A percentile compares a stretch with the other conserved stretches of the same genome.
Conservation (phyloP, 176 grass and related monocot species). For the Musa schizocarpa region DNA sequence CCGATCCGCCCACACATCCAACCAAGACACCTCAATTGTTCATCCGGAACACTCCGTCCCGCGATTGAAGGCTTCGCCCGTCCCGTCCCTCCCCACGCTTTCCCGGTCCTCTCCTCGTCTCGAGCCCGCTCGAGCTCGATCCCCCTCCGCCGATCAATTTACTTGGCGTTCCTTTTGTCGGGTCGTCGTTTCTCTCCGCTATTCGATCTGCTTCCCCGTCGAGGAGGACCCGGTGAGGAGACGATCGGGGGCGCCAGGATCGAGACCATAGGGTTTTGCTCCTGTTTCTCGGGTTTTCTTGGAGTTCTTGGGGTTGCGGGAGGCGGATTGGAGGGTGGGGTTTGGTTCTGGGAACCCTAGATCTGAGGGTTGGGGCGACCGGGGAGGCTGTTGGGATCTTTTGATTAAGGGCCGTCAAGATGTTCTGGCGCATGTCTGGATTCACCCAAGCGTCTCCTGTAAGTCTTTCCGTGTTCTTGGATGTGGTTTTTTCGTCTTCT, state of each 20-base stretch:
- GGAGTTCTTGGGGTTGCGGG: background rate
- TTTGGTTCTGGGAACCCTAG: conserved; percentile 32
- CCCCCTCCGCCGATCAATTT: background rate
- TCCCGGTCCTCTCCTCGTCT: background rate
- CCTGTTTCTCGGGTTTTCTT: background rate
- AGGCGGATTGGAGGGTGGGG: conserved; percentile 10
- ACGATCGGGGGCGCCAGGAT: background rate
- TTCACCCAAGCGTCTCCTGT: conserved; percentile 36
- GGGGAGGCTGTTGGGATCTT: conserved; percentile 7
- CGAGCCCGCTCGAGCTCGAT: background rate
- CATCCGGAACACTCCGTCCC: background rate
- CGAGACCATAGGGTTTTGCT: background rate
- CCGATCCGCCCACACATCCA: background rate
- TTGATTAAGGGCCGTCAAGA: conserved; percentile 19
- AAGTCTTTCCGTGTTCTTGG: conserved; percentile 8
- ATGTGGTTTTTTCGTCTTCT: background rate
- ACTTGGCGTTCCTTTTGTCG: background rate
- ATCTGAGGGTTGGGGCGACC: conserved; percentile 24
- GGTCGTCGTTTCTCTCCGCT: background rate
- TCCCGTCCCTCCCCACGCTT: background rate
- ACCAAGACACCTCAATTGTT: background rate
- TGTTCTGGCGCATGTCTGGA: conserved; percentile 50
- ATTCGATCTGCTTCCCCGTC: background rate
- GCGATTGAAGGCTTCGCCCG: background rate
- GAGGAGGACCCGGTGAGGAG: background rate